Conservation (phyloP, 2,329 filamentous ascomycete genomes). For the Fusarium tupiense region DNA sequence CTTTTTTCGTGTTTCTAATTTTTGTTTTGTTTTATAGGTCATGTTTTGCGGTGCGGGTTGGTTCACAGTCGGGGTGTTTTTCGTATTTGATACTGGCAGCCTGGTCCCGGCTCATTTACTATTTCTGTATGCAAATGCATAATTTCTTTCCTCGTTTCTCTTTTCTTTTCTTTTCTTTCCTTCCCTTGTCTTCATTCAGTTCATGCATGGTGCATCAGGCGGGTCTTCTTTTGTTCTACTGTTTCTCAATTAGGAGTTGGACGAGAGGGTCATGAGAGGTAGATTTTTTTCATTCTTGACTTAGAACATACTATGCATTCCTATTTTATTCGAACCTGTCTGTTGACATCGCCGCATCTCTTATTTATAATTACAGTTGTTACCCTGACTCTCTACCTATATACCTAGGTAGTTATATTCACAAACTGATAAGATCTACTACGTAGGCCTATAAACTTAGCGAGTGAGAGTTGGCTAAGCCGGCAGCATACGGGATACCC, state of each 20-base stretch:
- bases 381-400: not conserved
- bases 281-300: not conserved
- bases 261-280: conserved; percentile 9
- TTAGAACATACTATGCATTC: conserved; percentile 6
- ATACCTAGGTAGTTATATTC: not conserved
- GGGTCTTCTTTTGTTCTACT: conserved; percentile 14
- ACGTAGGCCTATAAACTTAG: no score
- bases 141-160: not conserved
- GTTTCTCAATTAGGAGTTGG: conserved; percentile 34
- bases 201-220: conserved; percentile 32
- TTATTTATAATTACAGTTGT: not conserved
- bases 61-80: conserved; percentile 24
- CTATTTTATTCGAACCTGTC: not conserved
- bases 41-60: conserved; percentile 26
- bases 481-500: conserved; percentile 21
- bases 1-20: conserved; percentile 15
- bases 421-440: not conserved
- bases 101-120: conserved; percentile 9
- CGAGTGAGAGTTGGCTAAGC: not conserved
- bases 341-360: not conserved
- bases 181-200: not conserved
- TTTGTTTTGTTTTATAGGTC: conserved; percentile 26
- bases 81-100: conserved; percentile 11
- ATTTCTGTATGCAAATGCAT: conserved; percentile 8
- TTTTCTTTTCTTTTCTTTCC: not conserved